These are phyloP conservation scores for Diaporthe sp. DNA, from an alignment of 2,329 filamentous ascomycete species.

Conservation along the genomic window DNA sequence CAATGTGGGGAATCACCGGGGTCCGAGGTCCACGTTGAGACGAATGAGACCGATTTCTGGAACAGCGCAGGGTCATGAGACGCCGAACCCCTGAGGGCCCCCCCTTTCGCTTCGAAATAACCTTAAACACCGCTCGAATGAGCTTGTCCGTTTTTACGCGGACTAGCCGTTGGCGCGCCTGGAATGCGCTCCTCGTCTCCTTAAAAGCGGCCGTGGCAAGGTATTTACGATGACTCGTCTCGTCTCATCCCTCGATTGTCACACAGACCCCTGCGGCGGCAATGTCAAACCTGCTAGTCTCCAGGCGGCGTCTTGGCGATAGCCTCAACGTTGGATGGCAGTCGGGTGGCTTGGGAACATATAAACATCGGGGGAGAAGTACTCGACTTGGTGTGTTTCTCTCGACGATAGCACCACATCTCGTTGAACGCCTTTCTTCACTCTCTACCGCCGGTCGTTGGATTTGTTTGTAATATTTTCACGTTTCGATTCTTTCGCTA, in stretches of 20 bases:
- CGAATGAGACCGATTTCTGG: slow-evolving; percentile 24
- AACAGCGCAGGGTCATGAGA: slow-evolving; percentile 25
- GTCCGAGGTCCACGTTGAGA: slow-evolving; percentile 17
- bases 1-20: slow-evolving; percentile 1
- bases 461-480: slow-evolving; percentile 10
- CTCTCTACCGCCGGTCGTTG: slow-evolving; percentile 35
- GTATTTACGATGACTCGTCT: slow-evolving; percentile 10
- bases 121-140: slow-evolving; percentile 31
- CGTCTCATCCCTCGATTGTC: slow-evolving; percentile 24
- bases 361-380: neutral
- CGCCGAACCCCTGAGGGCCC: slow-evolving; percentile 22
- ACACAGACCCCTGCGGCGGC: slow-evolving; percentile 31
- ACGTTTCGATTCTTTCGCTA: slow-evolving; percentile 8
- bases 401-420: neutral
- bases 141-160: slow-evolving; percentile 17
- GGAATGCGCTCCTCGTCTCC: slow-evolving; percentile 11
- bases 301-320: slow-evolving; percentile 25
- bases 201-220: neutral
- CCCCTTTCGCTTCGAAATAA: slow-evolving; percentile 22
- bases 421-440: neutral
- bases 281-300: slow-evolving; percentile 24
- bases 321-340: slow-evolving; percentile 25
- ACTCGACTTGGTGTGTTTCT: neutral
- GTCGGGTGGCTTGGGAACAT: neutral
- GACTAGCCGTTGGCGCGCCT: slow-evolving; percentile 20